phyloP scores from a whole-genome alignment of 2,329 filamentous ascomycete species.

The Arthrobotrys musiformis region DNA sequence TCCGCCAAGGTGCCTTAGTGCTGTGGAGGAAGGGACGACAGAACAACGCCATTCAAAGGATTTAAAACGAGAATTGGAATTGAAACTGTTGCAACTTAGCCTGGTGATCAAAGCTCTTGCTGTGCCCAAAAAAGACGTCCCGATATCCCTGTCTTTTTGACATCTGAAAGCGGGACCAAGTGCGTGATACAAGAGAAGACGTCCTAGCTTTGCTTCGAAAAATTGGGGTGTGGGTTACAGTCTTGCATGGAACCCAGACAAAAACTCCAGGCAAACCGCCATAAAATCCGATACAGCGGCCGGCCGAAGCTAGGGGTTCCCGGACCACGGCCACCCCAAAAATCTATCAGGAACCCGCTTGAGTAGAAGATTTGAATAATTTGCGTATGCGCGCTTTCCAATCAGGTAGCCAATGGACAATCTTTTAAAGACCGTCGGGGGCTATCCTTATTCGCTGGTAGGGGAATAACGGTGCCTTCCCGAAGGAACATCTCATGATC shows the following conservation, averaged over 20 bases:
- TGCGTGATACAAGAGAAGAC: conserved; percentile 3
- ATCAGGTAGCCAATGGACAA: conserved; percentile 53
- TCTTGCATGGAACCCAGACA: conserved; percentile 37
- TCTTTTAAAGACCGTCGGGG: conserved; percentile 47
- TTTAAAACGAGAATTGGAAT: not conserved
- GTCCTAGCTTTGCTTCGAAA: conserved; percentile 8
- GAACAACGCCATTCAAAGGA: conserved; percentile 41
- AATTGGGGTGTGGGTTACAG: conserved; percentile 35
- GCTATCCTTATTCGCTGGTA: conserved; percentile 36
- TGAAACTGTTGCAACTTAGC: not conserved
- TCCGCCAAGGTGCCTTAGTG: conserved; percentile 35
- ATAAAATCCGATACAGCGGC: conserved; percentile 33
- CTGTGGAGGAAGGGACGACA: conserved; percentile 44
- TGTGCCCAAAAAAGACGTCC: conserved; percentile 11
- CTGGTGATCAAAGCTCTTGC: conserved; percentile 11
- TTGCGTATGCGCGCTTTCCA: conserved; percentile 34
- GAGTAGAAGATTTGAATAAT: conserved; percentile 28
- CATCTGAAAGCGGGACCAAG: conserved; percentile 54
- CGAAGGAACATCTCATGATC: conserved; percentile 55
- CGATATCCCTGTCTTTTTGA: conserved; percentile 47
- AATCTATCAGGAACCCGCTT: conserved; percentile 8
- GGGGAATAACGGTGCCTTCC: conserved; percentile 44
- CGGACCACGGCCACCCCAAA: conserved; percentile 4
- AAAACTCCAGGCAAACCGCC: conserved; percentile 14
- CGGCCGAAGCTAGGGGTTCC: conserved; percentile 49